These are phyloP conservation scores for Cordyceps cateniannulata DNA, from an alignment of 2,329 filamentous ascomycete genomes.

Conservation along the genomic window DNA sequence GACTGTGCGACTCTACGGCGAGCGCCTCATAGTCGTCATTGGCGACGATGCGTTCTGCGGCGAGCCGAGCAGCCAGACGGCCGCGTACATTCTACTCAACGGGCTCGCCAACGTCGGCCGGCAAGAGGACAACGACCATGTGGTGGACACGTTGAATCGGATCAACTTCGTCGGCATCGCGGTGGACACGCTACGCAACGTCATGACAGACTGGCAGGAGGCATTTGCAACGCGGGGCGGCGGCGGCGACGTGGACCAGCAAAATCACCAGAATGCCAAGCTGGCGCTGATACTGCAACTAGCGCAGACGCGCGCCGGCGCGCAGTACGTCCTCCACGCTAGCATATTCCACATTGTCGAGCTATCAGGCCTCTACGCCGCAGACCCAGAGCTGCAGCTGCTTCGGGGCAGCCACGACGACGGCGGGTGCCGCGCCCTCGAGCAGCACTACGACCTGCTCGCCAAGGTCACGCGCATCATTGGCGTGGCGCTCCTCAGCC, in stretches of 20 bases:
- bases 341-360: conserved; percentile 79
- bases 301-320: conserved; percentile 76
- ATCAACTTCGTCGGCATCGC: conserved; percentile 89
- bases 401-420: conserved; percentile 43
- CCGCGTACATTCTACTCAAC: conserved; percentile 78
- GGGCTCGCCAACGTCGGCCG: conserved; percentile 68
- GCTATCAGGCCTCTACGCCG: conserved; percentile 76
- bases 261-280: conserved; percentile 59
- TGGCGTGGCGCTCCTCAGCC: conserved; percentile 71
- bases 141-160: conserved; percentile 73
- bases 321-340: conserved; percentile 79
- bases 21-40: conserved; percentile 74
- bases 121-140: conserved; percentile 62
- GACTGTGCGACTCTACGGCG: conserved; percentile 61
- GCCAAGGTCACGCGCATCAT: conserved; percentile 76
- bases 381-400: conserved; percentile 89
- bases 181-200: conserved; percentile 75
- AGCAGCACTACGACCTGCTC: conserved; percentile 78
- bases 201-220: conserved; percentile 65
- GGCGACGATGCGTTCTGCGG: conserved; percentile 92
- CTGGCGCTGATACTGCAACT: conserved; percentile 78
- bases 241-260: conserved; percentile 33
- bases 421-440: conserved; percentile 59
- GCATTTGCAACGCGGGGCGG: conserved; percentile 28
- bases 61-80: conserved; percentile 72